Evolutionary conservation across 2,329 filamentous ascomycete genomes (phyloP).

Genomic region (Claviceps pazoutovae): DNA sequence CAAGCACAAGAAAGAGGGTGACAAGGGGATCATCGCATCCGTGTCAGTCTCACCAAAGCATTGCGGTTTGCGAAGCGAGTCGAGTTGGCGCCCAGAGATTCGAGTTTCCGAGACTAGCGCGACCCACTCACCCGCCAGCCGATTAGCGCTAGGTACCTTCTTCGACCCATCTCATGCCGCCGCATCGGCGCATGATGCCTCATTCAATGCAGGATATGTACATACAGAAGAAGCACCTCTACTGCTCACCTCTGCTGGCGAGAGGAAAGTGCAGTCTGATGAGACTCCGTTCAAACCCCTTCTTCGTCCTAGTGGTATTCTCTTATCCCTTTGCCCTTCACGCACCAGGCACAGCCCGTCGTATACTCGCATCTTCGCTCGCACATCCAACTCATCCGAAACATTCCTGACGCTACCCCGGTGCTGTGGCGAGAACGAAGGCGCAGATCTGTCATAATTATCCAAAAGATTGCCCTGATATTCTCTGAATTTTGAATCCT

Average conservation of each 20-base stretch:
- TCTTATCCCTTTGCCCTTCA: constrained; percentile 1
- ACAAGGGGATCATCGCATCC: too few relatives aligned
- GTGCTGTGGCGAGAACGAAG: neutral
- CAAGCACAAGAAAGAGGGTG: too few relatives aligned
- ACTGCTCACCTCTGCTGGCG: constrained; percentile 3
- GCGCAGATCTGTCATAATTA: neutral
- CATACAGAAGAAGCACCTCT: neutral
- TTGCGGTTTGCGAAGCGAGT: too few relatives aligned
- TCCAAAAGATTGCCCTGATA: too few relatives aligned
- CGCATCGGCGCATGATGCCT: too few relatives aligned
- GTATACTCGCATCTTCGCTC: neutral
- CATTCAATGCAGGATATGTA: neutral
- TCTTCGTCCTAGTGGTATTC: neutral
- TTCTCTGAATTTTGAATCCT: too few relatives aligned
- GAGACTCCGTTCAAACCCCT: neutral
- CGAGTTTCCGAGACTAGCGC: neutral
- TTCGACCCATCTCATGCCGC: neutral
- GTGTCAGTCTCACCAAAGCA: too few relatives aligned
- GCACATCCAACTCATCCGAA: neutral
- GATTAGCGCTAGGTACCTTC: neutral
- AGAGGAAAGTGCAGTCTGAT: neutral
- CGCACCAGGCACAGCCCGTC: neutral
- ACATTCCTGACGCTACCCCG: neutral
- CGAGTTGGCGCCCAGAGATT: too few relatives aligned
- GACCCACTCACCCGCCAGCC: neutral